Percentiles rank a stretch among this genome's conserved stretches.
Conservation (phyloP, 73 alveolate species). For the Stentor roeselii region DNA sequence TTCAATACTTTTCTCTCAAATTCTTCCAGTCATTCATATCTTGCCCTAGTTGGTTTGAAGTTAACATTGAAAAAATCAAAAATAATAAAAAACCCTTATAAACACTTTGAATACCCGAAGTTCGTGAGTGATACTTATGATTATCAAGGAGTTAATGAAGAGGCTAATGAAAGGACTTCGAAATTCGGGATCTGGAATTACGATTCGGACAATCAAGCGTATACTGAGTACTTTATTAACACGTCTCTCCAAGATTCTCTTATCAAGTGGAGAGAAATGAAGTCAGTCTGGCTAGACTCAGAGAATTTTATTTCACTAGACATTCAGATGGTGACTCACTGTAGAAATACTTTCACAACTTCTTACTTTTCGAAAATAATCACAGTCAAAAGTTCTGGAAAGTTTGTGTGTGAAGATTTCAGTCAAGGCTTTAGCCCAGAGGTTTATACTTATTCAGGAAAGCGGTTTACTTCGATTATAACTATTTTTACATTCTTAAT, state of each 20-base stretch:
- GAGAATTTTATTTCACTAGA: not conserved
- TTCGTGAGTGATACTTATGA: not conserved
- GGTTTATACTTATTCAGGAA: not conserved
- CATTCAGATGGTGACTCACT: not conserved
- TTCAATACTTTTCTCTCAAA: too few relatives aligned
- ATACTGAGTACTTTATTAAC: not conserved
- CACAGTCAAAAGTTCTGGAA: not conserved
- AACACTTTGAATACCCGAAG: not conserved
- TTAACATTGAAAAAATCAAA: not conserved
- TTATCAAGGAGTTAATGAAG: too few relatives aligned
- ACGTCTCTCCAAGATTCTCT: not conserved
- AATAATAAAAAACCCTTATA: not conserved
- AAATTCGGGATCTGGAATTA: not conserved
- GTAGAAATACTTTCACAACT: not conserved
- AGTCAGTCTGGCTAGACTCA: not conserved
- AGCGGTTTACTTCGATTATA: not conserved
- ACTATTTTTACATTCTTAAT: constrained; percentile 26
- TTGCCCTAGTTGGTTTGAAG: not conserved
- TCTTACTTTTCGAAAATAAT: too few relatives aligned
- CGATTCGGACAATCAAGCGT: not conserved
- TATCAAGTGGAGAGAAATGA: not conserved
- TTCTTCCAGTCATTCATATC: not conserved
- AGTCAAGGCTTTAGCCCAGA: constrained; percentile 18
- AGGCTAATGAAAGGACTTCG: not conserved
- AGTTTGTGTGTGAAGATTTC: not conserved